Base-by-base conservation (phyloP, 768 basidiomycete genomes). In the Pisolithus orientalis region DNA sequence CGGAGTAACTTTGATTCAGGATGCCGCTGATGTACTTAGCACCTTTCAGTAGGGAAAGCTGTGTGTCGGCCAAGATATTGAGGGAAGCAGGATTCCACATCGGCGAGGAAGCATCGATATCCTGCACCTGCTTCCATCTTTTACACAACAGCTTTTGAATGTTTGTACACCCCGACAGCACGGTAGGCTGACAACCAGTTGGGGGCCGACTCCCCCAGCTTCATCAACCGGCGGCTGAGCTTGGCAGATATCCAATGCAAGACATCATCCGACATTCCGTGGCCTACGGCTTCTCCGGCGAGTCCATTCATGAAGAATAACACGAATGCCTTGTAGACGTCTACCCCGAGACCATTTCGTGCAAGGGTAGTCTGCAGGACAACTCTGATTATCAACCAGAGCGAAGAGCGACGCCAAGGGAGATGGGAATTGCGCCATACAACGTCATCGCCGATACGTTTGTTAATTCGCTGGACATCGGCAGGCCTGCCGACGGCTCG, bases 331-430 rank as follows among this genome's bases (percentile, higher is more conserved):
- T 72, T 72, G 60, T 72, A 72, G 5, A 57, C 39, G 6, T 24
- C 39, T 4, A 27, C 44, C 6, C 57, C 60, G 7, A 50, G 16
- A 31, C 24, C 42, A 42, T 58, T 57, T 37, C 53, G 59, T 25
- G 48, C 55, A 27, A 71, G 59, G 0, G 71, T 66, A 0, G 69
- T 74, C 57, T 79, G 77, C 25, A 78, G 55, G 1, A 69, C 67
- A 4, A 81, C 74, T 6, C 79, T 74, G 31, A 78, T 60, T 9
- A 77, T 58, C 4, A 80, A 71, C 79, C 79, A 82, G 10, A 77
- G 63, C 1, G 76, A 63, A 6, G 77, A 76, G 25, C 80, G 67
- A 27, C 80, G 63, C 79, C 79, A 82, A 66, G 80, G 50, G 13
- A 68, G 62, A 31, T 57, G 47, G 2, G 72, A 64, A 17, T 65